These are phyloP conservation scores for Ophiocordyceps camponoti-rufipedis DNA, from an alignment of 2,329 filamentous ascomycete genomes.

Conservation along the genomic window DNA sequence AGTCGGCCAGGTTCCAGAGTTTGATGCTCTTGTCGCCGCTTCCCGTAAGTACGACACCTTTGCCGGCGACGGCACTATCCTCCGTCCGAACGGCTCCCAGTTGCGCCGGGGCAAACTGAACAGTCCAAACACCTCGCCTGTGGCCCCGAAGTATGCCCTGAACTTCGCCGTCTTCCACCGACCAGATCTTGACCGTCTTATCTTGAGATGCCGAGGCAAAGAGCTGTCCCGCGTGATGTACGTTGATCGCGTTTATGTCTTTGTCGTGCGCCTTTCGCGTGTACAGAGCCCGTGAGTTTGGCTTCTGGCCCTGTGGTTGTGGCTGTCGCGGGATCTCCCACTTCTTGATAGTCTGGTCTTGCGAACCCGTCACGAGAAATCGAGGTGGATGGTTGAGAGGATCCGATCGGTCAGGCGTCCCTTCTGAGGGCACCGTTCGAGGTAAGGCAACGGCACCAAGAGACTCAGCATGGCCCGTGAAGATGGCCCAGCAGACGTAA, in stretches of 20 bases:
- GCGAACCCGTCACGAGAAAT: slow-evolving; percentile 80
- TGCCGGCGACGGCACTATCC: slow-evolving; percentile 52
- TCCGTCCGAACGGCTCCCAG: slow-evolving; percentile 58
- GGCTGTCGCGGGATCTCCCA: slow-evolving; percentile 59
- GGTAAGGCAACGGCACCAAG: slow-evolving; percentile 78
- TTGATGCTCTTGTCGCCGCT: slow-evolving; percentile 94
- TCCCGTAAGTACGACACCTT: slow-evolving; percentile 73
- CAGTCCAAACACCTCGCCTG: slow-evolving; percentile 88
- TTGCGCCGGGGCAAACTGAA: slow-evolving; percentile 68
- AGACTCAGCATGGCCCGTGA: slow-evolving; percentile 88
- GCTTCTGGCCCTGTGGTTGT: slow-evolving; percentile 24
- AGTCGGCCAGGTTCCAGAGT: slow-evolving; percentile 84
- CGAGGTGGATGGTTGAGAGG: slow-evolving; percentile 65
- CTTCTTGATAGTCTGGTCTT: slow-evolving; percentile 87
- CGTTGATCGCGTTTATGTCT: slow-evolving; percentile 88
- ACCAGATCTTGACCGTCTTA: slow-evolving; percentile 94
- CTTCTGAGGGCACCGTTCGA: slow-evolving; percentile 44
- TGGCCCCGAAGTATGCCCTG: slow-evolving; percentile 85
- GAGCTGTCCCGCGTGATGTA: slow-evolving; percentile 54
- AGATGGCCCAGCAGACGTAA: slow-evolving; percentile 62
- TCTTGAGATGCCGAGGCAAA: slow-evolving; percentile 97
- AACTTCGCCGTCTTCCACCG: slow-evolving; percentile 71
- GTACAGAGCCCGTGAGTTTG: slow-evolving; percentile 50
- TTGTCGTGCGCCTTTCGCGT: slow-evolving; percentile 96
- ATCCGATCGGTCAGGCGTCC: slow-evolving; percentile 46